phyloP scores from a whole-genome alignment of 208 protist genomes.

The Trypanosoma congolense region DNA sequence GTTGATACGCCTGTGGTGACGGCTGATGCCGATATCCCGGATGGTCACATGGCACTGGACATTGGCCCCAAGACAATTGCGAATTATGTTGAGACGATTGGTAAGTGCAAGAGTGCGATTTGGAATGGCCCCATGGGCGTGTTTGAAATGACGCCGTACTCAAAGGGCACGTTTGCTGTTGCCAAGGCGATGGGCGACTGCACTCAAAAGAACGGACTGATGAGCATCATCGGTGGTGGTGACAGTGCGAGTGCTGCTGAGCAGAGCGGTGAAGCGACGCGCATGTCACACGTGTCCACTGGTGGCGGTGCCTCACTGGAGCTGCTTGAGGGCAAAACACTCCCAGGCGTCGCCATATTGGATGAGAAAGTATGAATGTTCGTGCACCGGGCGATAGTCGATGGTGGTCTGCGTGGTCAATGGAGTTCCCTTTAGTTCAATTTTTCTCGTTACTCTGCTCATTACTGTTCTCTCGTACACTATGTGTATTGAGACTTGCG shows the following conservation, averaged over 20 bases:
- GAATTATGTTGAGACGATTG: conserved; percentile 67
- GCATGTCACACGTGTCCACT: conserved; percentile 97
- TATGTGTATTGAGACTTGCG: too few relatives aligned
- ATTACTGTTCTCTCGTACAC: neutral
- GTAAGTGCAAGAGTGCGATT: conserved; percentile 88
- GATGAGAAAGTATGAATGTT: neutral
- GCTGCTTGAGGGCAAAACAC: conserved; percentile 96
- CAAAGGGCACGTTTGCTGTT: conserved; percentile 77
- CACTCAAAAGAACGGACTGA: conserved; percentile 31
- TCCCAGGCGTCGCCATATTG: conserved; percentile 82
- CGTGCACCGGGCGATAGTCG: neutral
- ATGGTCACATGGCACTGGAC: conserved; percentile 94
- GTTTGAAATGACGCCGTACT: conserved; percentile 97
- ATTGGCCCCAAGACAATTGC: conserved; percentile 92
- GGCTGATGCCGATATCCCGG: conserved; percentile 69
- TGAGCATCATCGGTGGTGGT: conserved; percentile 96
- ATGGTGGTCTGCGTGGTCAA: neutral
- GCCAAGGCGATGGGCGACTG: conserved; percentile 72
- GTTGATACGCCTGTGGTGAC: conserved; percentile 67
- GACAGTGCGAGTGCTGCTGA: conserved; percentile 93
- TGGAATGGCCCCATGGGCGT: conserved; percentile 98
- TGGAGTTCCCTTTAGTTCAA: neutral
- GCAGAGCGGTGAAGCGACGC: conserved; percentile 41
- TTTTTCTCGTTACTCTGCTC: neutral
- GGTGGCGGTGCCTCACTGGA: conserved; percentile 99